A percentile compares a stretch with the other conserved stretches of the same genome.
phyloP scores from a whole-genome alignment of 2,329 filamentous ascomycete species.

The Microdochium nivale region DNA sequence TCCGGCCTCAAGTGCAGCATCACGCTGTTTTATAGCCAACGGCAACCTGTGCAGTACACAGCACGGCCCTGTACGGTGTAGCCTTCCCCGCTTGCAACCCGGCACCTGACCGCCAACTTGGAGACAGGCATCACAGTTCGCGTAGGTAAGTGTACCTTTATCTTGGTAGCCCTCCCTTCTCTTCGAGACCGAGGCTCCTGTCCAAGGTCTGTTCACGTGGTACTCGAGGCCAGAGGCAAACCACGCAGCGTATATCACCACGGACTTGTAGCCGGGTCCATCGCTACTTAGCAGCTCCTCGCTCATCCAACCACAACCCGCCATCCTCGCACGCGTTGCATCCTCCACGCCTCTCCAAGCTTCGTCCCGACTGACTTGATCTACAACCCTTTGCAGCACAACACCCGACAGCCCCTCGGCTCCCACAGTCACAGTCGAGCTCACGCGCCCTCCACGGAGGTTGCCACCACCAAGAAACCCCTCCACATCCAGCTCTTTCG shows the following conservation, averaged over 20 bases:
- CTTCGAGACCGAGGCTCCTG: no score
- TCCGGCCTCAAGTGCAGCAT: no score
- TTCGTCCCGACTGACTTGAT: background rate
- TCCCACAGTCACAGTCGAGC: background rate
- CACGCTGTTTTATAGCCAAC: no score
- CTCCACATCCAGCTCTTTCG: background rate
- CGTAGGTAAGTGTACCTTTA: no score
- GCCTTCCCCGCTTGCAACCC: no score
- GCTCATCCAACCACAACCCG: conserved; percentile 20
- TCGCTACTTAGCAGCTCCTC: background rate
- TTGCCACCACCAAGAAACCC: background rate
- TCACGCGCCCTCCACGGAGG: background rate
- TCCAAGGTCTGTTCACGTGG: no score
- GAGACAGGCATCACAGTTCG: no score
- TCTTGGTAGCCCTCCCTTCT: no score
- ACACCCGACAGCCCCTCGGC: background rate
- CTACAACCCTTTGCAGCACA: background rate
- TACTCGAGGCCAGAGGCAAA: background rate
- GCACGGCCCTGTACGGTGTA: no score
- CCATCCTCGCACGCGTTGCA: conserved; percentile 19
- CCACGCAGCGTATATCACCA: background rate
- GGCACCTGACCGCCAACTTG: no score
- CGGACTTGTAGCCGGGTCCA: background rate
- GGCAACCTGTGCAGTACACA: no score
- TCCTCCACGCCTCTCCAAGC: conserved; percentile 4